Evolutionary conservation across 2,329 filamentous ascomycete species (phyloP).

Genomic region (Plenodomus biglobosus): DNA sequence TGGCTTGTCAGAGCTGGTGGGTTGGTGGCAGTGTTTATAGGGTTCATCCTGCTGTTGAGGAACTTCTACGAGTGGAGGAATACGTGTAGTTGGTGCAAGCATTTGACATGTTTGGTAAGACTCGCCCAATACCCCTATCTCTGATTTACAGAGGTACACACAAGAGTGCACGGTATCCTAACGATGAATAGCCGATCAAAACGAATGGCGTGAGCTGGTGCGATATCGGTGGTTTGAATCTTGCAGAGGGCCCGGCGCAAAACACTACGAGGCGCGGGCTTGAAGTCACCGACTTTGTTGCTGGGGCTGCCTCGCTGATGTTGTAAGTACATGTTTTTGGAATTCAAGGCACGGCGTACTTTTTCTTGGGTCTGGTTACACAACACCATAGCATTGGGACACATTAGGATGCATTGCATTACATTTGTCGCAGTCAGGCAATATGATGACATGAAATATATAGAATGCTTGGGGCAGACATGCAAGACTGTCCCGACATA

Average conservation of each 20-base stretch:
- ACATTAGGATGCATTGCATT: too few relatives aligned
- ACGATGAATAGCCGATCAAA: constrained; percentile 18
- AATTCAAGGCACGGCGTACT: background rate
- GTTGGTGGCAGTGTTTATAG: constrained; percentile 76
- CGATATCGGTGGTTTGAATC: constrained; percentile 34
- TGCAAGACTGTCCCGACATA: too few relatives aligned
- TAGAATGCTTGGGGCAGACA: too few relatives aligned
- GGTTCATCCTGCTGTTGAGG: constrained; percentile 82
- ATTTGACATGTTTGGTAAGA: constrained; percentile 88
- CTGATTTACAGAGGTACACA: too few relatives aligned
- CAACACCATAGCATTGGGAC: too few relatives aligned
- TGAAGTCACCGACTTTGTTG: background rate
- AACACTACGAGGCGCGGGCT: constrained; percentile 6
- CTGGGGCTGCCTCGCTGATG: constrained; percentile 4
- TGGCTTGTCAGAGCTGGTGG: constrained; percentile 82
- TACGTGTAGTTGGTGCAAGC: constrained; percentile 90
- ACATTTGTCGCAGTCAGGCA: too few relatives aligned
- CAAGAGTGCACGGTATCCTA: too few relatives aligned
- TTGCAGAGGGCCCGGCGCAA: constrained; percentile 13
- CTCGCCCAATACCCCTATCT: too few relatives aligned
- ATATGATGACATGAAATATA: too few relatives aligned
- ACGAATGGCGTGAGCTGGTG: constrained; percentile 41
- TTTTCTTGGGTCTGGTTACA: background rate
- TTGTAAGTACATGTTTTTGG: constrained; percentile 1
- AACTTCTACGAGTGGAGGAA: constrained; percentile 85